Evolutionary conservation across 2,329 filamentous ascomycete species (phyloP).

Genomic region (Orbilia ellipsospora): DNA sequence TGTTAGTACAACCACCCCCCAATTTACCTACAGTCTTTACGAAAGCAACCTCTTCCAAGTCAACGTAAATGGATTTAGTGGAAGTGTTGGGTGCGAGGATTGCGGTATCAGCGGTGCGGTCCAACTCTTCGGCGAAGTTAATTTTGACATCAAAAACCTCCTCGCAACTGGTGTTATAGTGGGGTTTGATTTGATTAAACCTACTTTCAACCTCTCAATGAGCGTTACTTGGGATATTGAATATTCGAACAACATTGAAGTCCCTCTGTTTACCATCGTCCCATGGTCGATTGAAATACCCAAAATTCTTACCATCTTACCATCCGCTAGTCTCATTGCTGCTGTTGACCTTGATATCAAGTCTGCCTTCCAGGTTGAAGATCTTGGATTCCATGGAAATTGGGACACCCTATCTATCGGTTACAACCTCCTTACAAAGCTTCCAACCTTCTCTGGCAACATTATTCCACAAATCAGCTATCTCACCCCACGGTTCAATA

Average conservation of each 20-base stretch:
- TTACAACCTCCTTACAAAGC: constrained; percentile 35
- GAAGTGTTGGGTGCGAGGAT: constrained; percentile 1
- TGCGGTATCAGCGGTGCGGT: constrained; percentile 26
- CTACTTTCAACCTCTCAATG: constrained; percentile 34
- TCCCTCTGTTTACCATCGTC: constrained; percentile 18
- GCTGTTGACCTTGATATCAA: constrained; percentile 23
- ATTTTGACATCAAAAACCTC: constrained; percentile 15
- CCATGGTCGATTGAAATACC: constrained; percentile 34
- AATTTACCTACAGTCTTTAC: constrained; percentile 6
- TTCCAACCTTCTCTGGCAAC: constrained; percentile 17
- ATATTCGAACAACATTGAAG: constrained; percentile 12
- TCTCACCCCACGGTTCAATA: constrained; percentile 2
- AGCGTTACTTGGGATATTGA: constrained; percentile 22
- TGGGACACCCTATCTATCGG: constrained; percentile 33
- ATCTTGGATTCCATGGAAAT: constrained; percentile 18
- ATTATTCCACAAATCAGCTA: constrained; percentile 19
- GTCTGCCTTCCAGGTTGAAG: constrained; percentile 32
- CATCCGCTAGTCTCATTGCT: constrained; percentile 19
- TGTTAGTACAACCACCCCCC: constrained; percentile 11
- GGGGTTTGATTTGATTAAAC: constrained; percentile 35
- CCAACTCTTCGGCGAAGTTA: constrained; percentile 33
- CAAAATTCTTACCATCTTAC: constrained; percentile 16
- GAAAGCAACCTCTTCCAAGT: constrained; percentile 33
- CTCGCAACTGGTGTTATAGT: constrained; percentile 18
- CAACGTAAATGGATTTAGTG: constrained; percentile 6